phyloP scores from a whole-genome alignment of 345 rosid genomes.

The Syzygium aqueum region DNA sequence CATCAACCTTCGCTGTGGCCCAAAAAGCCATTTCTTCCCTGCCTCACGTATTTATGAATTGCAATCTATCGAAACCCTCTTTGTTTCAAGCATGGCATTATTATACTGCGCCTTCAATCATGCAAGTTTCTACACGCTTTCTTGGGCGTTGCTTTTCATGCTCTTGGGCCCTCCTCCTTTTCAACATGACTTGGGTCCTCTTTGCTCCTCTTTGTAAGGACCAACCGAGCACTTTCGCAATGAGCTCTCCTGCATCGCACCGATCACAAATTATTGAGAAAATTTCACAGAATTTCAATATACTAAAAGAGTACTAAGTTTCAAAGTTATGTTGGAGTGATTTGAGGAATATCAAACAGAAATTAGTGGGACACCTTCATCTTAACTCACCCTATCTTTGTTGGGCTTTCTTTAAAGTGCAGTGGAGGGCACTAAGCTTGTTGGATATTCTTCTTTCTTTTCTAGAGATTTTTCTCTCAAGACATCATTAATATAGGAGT shows the following conservation, averaged over 20 bases:
- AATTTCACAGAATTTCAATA: neutral
- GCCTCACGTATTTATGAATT: neutral
- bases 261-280: neutral
- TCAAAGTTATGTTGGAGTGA: neutral
- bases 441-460: neutral
- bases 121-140: neutral
- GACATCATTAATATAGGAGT: neutral
- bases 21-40: neutral
- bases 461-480: neutral
- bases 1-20: neutral
- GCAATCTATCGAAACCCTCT: neutral
- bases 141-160: neutral
- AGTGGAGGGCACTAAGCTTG: neutral
- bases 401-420: neutral
- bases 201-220: neutral
- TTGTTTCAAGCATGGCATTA: neutral
- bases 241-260: neutral
- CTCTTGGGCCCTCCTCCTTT: neutral
- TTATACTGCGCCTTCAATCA: neutral
- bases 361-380: neutral
- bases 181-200: neutral
- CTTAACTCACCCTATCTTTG: neutral
- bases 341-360: neutral
- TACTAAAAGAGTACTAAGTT: neutral
- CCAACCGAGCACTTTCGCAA: neutral